phyloP scores from a whole-genome alignment of 768 basidiomycete genomes.

The Xerocomellus chrysenteron region DNA sequence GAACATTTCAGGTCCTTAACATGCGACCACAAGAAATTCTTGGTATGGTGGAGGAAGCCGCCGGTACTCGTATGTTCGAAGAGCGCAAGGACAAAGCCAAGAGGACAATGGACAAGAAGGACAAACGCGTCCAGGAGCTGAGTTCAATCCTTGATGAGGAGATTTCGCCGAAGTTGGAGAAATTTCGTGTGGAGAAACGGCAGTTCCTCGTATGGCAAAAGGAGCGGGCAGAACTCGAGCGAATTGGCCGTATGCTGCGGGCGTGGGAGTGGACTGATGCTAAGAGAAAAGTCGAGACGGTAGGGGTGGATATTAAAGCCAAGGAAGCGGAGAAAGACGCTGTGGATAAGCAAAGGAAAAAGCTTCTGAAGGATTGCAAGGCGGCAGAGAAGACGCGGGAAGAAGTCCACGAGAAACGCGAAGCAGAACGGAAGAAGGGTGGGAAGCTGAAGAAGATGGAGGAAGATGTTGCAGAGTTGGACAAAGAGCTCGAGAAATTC shows the following conservation, averaged over 20 bases:
- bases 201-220: constrained; percentile 91
- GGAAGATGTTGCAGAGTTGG: constrained; percentile 73
- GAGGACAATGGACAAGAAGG: constrained; percentile 96
- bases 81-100: constrained; percentile 96
- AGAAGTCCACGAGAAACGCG: constrained; percentile 70
- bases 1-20: constrained; percentile 64
- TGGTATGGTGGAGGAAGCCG: constrained; percentile 98
- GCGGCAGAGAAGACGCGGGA: constrained; percentile 66
- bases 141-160: constrained; percentile 79
- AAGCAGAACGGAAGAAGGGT: constrained; percentile 88
- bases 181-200: constrained; percentile 84
- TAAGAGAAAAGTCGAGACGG: constrained; percentile 49
- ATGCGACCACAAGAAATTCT: constrained; percentile 98
- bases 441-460: constrained; percentile 88
- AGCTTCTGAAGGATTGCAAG: constrained; percentile 51
- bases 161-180: constrained; percentile 92
- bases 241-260: constrained; percentile 72
- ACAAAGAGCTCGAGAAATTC: constrained; percentile 77
- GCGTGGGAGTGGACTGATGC: constrained; percentile 87
- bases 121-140: constrained; percentile 92
- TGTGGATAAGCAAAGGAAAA: constrained; percentile 48
- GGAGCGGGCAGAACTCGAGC: constrained; percentile 81
- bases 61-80: constrained; percentile 99
- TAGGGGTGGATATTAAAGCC: constrained; percentile 53
- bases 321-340: constrained; percentile 50